Base-by-base conservation (phyloP, 2,329 filamentous ascomycete genomes). In the Ceratocystis ficicola region DNA sequence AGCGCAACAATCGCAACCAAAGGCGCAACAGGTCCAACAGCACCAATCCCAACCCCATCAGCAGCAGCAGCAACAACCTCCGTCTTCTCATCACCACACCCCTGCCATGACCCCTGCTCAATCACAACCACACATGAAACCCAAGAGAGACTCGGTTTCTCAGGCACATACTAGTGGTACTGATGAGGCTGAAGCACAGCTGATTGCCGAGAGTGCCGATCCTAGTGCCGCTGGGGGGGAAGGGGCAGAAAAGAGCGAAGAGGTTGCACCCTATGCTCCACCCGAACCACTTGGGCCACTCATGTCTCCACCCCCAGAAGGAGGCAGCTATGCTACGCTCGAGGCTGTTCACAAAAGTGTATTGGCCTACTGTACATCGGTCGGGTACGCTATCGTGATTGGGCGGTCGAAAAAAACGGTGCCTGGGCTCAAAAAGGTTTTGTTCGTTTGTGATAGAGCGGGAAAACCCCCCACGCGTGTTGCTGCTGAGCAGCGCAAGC, bases 311-410 rank as follows among this genome's bases (percentile, higher is more conserved):
- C 84, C 84, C 3, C 84, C 84, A 1, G 82, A 86, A 70, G 84
- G 84, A 5, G 83, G 83, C 20, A 86, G 82, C 70, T 87, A 83
- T 69, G 79, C 83, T 1, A 86, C 83, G 1, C 76, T 87, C 30
- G 84, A 87, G 68, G 83, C 83, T 6, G 81, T 87, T 7, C 84
- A 86, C 71, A 83, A 85, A 71, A 82, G 81, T 36, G 84, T 86
- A 20, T 75, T 86, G 66, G 76, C 79, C n/a, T 86, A 86, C 71
- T 86, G 84, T 71, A 85, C 84, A 0, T 85, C 83, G 17, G 84
- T 86, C 55, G 84, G 84, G 60, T 87, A 86, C 72, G 84, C 84
- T 6, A 85, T 86, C 63, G 84, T 87, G 68, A 87, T 87, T 72
- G 84, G 84, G 1, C 78, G 84, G 44, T 86, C 84, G 0, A 87